Evolutionary conservation across 305 asterid genomes (phyloP).

Genomic region (Solanum aculeatissimum): DNA sequence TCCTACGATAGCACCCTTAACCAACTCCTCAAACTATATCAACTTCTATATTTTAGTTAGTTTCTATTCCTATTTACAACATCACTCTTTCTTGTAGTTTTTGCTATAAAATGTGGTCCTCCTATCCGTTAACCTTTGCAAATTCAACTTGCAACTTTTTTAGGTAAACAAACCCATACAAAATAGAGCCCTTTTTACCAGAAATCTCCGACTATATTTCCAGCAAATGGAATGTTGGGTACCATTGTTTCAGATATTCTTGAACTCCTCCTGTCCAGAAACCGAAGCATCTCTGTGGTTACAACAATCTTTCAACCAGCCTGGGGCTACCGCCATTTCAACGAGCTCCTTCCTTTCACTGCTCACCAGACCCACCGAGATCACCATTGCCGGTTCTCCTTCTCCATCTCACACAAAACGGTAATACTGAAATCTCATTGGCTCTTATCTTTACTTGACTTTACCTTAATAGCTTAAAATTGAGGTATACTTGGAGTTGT

Average conservation of each 20-base stretch:
- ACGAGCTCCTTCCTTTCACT: conserved; percentile 48
- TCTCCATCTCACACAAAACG: conserved; percentile 19
- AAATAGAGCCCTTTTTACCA: not conserved
- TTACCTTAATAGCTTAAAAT: not conserved
- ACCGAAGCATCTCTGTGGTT: conserved; percentile 59
- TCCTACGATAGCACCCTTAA: too few relatives aligned
- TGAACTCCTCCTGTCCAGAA: conserved; percentile 63
- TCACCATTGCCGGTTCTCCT: conserved; percentile 9
- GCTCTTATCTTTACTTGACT: not conserved
- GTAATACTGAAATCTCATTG: not conserved
- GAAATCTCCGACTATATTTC: not conserved
- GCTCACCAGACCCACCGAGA: conserved; percentile 20
- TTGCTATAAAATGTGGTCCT: too few relatives aligned
- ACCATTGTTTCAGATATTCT: conserved; percentile 54
- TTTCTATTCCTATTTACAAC: too few relatives aligned
- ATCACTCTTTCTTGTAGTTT: too few relatives aligned
- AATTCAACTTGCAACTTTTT: not conserved
- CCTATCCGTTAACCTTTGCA: too few relatives aligned
- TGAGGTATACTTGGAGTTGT: not conserved
- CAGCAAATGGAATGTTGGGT: conserved; percentile 55
- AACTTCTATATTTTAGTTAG: too few relatives aligned
- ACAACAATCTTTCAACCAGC: conserved; percentile 30
- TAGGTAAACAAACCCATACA: not conserved
- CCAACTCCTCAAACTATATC: too few relatives aligned
- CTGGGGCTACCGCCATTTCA: conserved; percentile 39